These are phyloP conservation scores for Suhomyces sp. DNA, from an alignment of 805 yeast species.

Conservation along the genomic window DNA sequence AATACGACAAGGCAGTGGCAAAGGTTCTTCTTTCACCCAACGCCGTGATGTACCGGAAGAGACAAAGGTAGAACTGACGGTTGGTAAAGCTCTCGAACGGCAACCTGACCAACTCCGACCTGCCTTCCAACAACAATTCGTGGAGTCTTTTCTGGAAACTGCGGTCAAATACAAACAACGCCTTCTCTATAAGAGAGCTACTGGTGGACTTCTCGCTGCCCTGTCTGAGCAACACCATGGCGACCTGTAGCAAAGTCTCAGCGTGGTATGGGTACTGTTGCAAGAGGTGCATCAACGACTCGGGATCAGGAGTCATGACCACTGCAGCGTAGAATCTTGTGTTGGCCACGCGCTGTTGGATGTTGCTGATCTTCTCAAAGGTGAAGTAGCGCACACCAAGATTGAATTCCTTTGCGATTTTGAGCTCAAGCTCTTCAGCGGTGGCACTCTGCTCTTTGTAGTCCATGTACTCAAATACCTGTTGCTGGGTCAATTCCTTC, in stretches of 20 bases:
- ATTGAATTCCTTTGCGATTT: constrained; percentile 28
- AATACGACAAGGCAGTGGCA: constrained; percentile 72
- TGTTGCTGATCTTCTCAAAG: constrained; percentile 38
- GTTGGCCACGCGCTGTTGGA: constrained; percentile 37
- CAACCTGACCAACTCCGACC: constrained; percentile 57
- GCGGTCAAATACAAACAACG: constrained; percentile 76
- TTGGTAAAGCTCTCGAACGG: constrained; percentile 76
- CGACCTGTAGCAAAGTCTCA: constrained; percentile 75
- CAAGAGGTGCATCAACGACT: constrained; percentile 57
- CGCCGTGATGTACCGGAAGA: constrained; percentile 68
- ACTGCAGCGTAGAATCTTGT: constrained; percentile 61
- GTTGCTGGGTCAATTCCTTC: constrained; percentile 48
- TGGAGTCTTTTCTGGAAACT: constrained; percentile 59
- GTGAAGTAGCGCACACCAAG: constrained; percentile 56
- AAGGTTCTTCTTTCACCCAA: constrained; percentile 76
- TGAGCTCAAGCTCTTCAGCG: constrained; percentile 24
- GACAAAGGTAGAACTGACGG: constrained; percentile 70
- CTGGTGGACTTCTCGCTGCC: constrained; percentile 69
- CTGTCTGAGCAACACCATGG: constrained; percentile 69
- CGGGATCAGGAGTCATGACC: constrained; percentile 76
- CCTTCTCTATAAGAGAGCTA: constrained; percentile 71
- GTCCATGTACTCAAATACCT: constrained; percentile 32
- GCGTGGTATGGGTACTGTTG: constrained; percentile 69
- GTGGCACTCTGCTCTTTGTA: constrained; percentile 35
- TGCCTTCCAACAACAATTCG: constrained; percentile 42